Base-by-base conservation (phyloP, 495 filamentous ascomycete genomes). In the Aspergillus mulundensis region DNA sequence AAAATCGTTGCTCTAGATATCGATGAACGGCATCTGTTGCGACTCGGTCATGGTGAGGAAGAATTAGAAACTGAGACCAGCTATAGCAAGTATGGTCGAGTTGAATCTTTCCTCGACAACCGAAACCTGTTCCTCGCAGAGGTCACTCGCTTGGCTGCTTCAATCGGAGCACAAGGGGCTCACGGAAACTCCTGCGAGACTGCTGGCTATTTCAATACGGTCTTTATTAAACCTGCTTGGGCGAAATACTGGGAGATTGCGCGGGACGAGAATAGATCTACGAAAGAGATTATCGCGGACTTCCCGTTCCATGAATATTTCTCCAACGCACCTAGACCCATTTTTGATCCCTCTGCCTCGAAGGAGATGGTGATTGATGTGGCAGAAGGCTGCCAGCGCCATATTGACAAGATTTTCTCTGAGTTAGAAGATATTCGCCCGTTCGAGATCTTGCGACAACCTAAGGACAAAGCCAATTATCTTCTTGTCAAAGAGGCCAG, bases 171-270 rank as follows among this genome's bases (percentile, higher is more conserved):
- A 15, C 86, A 89, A 32, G 94, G 94, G 38, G 90, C 90, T 21
- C 94, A 99, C 67, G 91, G 91, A 2, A 93, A 85, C 69, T 93
- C 91, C 19, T 96, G 95, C 54, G 94, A 99, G 76, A 99, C 94
- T 3, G 94, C 94, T 41, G 89, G 86, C 5, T 99, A 97, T 68
- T 99, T 99, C 77, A 90, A 94, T 66, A 81, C 83, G 14, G 94
- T 97, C 46, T 96, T 96, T 63, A 81, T 99, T 25, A 79, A 84
- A 56, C 91, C 95, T 15, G 82, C 87, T 19, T 99, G 94, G 94
- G 83, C 82, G 21, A 89, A 87, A 60, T 97, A 93, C 69, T 85
- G 82, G 72, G 87, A 91, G 40, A 60, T 73, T 19, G 70, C 77
- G 7, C 78, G 81, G 40, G 55, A 72, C 1, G 77, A 76, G 21